These are phyloP conservation scores for Ceratocystis alfenasii DNA, from an alignment of 2,329 filamentous ascomycete species.

Conservation along the genomic window DNA sequence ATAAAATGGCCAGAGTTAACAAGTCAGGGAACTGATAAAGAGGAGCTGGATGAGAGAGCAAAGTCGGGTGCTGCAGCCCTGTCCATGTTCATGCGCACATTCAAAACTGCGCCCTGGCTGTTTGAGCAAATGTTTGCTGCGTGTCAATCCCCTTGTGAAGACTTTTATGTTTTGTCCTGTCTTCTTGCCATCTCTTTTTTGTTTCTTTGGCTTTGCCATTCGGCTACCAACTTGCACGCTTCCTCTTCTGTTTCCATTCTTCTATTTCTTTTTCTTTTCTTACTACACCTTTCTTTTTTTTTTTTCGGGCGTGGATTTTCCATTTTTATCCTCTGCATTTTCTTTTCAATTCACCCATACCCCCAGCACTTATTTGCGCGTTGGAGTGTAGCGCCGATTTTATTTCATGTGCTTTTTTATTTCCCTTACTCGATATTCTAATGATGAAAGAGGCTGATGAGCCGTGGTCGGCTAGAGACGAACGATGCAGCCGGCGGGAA, in stretches of 20 bases:
- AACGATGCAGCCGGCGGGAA: neutral
- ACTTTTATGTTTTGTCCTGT: slow-evolving; percentile 9
- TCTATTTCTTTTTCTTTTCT: slow-evolving; percentile 1
- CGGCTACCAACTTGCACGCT: neutral
- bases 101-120: neutral
- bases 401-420: slow-evolving; percentile 2
- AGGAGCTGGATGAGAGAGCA: neutral
- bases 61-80: neutral
- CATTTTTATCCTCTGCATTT: neutral
- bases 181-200: slow-evolving; percentile 7
- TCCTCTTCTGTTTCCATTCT: neutral
- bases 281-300: slow-evolving; percentile 7
- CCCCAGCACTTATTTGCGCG: slow-evolving; percentile 7
- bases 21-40: neutral
- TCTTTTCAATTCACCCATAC: slow-evolving; percentile 11
- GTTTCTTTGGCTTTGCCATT: neutral
- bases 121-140: neutral
- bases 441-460: neutral
- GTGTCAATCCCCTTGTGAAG: neutral
- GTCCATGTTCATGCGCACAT: neutral
- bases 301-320: neutral
- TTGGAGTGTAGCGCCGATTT: slow-evolving; percentile 12
- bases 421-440: slow-evolving; percentile 8
- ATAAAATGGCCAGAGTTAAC: neutral
- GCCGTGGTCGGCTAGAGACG: neutral